phyloP scores from a whole-genome alignment of 2,329 filamentous ascomycete genomes.

The Sphaerulina vaccinii region DNA sequence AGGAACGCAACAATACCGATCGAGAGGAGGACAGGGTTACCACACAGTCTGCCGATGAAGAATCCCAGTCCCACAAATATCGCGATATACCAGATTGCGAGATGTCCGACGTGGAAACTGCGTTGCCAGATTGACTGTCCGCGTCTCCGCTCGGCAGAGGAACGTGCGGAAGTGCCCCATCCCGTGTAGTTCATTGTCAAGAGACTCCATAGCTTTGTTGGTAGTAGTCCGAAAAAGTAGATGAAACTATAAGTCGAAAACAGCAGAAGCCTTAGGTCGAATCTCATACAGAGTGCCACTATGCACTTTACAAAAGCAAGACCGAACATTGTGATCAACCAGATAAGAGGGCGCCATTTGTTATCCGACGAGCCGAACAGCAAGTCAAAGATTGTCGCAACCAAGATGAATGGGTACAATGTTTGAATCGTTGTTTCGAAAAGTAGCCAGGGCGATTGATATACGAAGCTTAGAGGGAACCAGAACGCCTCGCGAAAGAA shows the following conservation, averaged over 20 bases:
- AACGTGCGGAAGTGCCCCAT: slow-evolving; percentile 9
- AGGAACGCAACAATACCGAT: not conserved
- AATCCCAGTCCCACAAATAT: slow-evolving; percentile 6
- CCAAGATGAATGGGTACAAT: slow-evolving; percentile 3
- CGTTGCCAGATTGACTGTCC: slow-evolving; percentile 7
- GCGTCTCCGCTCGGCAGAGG: slow-evolving; percentile 8
- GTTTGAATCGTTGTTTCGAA: slow-evolving; percentile 4
- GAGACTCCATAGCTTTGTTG: slow-evolving; percentile 8
- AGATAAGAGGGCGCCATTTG: slow-evolving; percentile 10
- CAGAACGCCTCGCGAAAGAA: slow-evolving; percentile 13
- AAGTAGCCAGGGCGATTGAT: slow-evolving; percentile 5
- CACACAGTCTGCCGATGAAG: slow-evolving; percentile 4
- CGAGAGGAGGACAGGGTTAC: not conserved
- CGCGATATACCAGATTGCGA: slow-evolving; percentile 11
- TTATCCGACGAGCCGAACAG: slow-evolving; percentile 5
- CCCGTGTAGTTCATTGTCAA: slow-evolving; percentile 11
- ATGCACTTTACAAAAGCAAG: slow-evolving; percentile 10
- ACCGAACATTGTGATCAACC: slow-evolving; percentile 8
- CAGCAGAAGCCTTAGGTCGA: slow-evolving; percentile 9
- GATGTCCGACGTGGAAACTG: slow-evolving; percentile 11
- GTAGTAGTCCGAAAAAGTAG: slow-evolving; percentile 13
- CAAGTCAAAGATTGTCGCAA: slow-evolving; percentile 8
- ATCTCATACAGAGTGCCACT: slow-evolving; percentile 5
- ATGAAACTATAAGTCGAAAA: slow-evolving; percentile 13
- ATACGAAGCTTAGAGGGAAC: slow-evolving; percentile 7